Evolutionary conservation across 2,329 filamentous ascomycete species (phyloP).

Genomic region (Tolypocladium endophyticum): DNA sequence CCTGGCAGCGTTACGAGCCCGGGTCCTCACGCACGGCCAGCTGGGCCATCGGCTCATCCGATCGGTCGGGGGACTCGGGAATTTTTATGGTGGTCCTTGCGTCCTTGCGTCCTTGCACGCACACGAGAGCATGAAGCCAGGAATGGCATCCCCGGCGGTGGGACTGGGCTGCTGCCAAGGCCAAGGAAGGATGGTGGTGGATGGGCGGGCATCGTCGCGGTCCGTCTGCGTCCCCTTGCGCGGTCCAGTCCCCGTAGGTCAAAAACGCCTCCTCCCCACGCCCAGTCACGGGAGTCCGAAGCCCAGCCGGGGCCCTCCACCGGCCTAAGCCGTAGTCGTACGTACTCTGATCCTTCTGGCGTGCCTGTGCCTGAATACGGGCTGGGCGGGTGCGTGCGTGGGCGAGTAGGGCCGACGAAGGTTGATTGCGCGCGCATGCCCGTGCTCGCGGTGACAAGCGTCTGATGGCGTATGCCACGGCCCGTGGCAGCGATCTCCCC

Average conservation of each 20-base stretch:
- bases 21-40: neutral
- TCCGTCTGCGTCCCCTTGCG: neutral
- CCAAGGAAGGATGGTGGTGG: neutral
- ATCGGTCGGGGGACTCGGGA: neutral
- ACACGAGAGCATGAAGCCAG: neutral
- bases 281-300: neutral
- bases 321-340: neutral
- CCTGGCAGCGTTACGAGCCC: no score
- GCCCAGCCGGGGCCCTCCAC: neutral
- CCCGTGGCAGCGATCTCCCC: neutral
- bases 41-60: neutral
- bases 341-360: neutral
- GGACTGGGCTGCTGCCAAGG: neutral
- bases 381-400: neutral
- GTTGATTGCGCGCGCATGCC: neutral
- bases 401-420: neutral
- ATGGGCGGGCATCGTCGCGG: neutral
- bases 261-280: neutral
- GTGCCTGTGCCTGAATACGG: neutral
- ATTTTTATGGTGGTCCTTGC: neutral
- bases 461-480: neutral
- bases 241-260: neutral
- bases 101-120: no score
- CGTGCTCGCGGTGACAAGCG: neutral
- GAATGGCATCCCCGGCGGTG: neutral